Base-by-base conservation (phyloP, 495 filamentous ascomycete species). In the Thozetella sp. region DNA sequence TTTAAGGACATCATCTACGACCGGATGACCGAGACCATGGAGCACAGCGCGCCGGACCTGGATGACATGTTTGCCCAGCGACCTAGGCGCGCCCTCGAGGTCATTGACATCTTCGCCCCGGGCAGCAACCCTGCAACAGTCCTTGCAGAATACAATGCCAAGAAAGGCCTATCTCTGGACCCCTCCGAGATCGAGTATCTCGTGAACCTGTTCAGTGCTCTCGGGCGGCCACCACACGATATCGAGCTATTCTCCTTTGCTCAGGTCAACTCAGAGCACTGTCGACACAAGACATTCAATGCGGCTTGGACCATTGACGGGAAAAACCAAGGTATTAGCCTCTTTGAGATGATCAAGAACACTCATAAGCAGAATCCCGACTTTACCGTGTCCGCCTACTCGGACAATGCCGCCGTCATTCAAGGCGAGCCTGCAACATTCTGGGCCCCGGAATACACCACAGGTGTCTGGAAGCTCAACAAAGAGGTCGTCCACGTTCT, bases 291-390 rank as follows among this genome's bases (percentile, higher is more conserved):
- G 75, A 91, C 95, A 63, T 99, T 99, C 83, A 99, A 99, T 70
- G 93, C 96, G 17, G 89, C 89, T 20, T 99, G 93, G 92, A 93
- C 90, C n/a, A 97, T 99, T 66, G 93, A 99, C 76, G 93, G 93
- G 51, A 78, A 90, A 60, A 76, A 81, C 62, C 95, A 92, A 81
- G 81, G 85, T 12, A 79, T 86, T 67, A 91, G 87, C 53, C 85
- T 99, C 9, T 98, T 99, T 65, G 86, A 85, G 43, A 97, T 98
- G 95, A 99, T 99, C 63, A 83, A 90, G 43, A 95, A 96, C 67
- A 99, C 95, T 4, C 91, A 99, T 74, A 86, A 89, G 67, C 78
- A 80, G 55, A 86, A 90, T 55, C 91, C 92, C 0, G 76, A 88
- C 11, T 86, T 87, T 71, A 95, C 92, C 12, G 83, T 99, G 25